Evolutionary conservation across 106 monocot genomes (phyloP).

Genomic region (Xerophyta viscosa): DNA sequence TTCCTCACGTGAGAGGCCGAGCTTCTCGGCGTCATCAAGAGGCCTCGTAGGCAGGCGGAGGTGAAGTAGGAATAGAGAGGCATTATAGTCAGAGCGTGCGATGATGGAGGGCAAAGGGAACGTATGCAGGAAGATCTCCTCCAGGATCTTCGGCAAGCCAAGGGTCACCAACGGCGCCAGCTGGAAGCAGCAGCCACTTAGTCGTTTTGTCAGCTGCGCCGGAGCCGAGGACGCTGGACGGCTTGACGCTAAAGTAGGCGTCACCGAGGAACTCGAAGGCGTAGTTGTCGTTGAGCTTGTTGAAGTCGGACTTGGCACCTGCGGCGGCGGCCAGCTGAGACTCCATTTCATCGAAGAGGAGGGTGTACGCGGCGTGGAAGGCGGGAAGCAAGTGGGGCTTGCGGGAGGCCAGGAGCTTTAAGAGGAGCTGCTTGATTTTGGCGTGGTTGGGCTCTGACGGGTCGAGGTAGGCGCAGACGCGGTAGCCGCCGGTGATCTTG

Average conservation of each 20-base stretch:
- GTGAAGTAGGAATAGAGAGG: constrained; percentile 31
- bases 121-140: constrained; percentile 46
- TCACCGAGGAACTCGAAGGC: constrained; percentile 37
- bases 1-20: constrained; percentile 37
- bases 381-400: constrained; percentile 25
- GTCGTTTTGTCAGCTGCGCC: constrained; percentile 9
- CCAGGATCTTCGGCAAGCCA: constrained; percentile 23
- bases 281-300: constrained; percentile 22
- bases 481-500: constrained; percentile 39
- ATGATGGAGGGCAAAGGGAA: constrained; percentile 33
- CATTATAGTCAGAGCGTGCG: constrained; percentile 18
- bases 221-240: constrained; percentile 10
- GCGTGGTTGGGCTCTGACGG: constrained; percentile 42
- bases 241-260: constrained; percentile 16
- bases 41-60: constrained; percentile 13
- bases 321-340: constrained; percentile 5
- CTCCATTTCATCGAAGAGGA: constrained; percentile 29
- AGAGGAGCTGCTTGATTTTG: constrained; percentile 31
- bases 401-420: constrained; percentile 23
- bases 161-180: constrained; percentile 29
- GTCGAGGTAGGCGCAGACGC: constrained; percentile 57
- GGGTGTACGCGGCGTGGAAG: constrained; percentile 24
- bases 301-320: constrained; percentile 29
- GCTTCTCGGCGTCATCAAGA: constrained; percentile 15
- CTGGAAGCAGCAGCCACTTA: constrained; percentile 32